Conservation (phyloP, 2,329 filamentous ascomycete genomes). For the Chalara sp. region DNA sequence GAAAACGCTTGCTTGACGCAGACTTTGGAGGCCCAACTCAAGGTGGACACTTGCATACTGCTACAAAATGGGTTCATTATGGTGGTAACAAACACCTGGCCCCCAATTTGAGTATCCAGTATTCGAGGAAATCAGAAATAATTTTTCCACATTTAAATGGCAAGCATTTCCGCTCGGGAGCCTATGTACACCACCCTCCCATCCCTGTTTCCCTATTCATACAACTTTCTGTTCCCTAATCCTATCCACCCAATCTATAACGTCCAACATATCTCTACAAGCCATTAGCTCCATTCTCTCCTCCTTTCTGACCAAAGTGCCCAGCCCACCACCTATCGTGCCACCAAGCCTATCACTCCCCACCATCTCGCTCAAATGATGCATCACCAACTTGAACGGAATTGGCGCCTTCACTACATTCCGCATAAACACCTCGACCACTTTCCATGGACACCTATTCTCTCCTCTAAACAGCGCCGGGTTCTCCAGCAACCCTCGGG, state of each 20-base stretch:
- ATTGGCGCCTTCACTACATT: constrained; percentile 50
- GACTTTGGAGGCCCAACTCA: too few species aligned
- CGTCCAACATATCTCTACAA: constrained; percentile 46
- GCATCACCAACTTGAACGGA: constrained; percentile 55
- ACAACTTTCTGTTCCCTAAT: constrained; percentile 26
- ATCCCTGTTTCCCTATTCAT: too few species aligned
- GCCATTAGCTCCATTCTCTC: constrained; percentile 45
- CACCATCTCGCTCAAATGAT: constrained; percentile 64
- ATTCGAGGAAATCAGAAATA: too few species aligned
- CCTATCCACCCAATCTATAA: constrained; percentile 54
- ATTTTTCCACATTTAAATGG: too few species aligned
- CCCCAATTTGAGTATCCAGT: too few species aligned
- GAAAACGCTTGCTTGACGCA: constrained; percentile 18
- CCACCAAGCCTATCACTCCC: constrained; percentile 47
- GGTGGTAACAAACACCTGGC: too few species aligned
- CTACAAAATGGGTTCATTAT: too few species aligned
- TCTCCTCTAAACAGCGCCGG: constrained; percentile 54
- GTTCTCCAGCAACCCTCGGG: constrained; percentile 60
- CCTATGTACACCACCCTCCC: too few species aligned
- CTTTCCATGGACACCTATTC: constrained; percentile 52
- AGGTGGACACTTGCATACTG: too few species aligned
- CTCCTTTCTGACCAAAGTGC: constrained; percentile 40
- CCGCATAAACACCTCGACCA: constrained; percentile 55
- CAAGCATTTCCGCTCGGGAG: too few species aligned
- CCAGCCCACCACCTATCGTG: constrained; percentile 43